Conservation (phyloP, 2,329 filamentous ascomycete species). For the Xylariaceae sp. region DNA sequence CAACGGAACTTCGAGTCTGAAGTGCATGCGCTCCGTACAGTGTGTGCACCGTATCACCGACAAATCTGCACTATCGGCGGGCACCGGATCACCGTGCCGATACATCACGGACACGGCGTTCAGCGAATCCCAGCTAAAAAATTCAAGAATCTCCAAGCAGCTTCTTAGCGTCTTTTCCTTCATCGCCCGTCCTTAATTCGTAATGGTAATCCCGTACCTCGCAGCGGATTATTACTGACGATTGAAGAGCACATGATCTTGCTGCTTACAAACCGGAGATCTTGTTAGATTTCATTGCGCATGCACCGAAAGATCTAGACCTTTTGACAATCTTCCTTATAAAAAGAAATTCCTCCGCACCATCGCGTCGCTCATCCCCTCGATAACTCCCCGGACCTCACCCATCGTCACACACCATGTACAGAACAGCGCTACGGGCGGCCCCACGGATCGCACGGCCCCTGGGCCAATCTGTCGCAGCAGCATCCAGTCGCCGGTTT, state of each 20-base stretch:
- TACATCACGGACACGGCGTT: background rate
- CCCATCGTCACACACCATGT: constrained; percentile 37
- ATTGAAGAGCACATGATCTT: too few species aligned
- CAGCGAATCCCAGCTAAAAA: background rate
- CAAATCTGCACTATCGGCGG: background rate
- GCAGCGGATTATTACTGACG: background rate
- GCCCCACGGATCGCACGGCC: constrained; percentile 42
- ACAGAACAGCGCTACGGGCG: constrained; percentile 47
- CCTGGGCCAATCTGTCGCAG: constrained; percentile 37
- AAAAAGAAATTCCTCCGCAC: background rate
- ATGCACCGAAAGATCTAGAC: too few species aligned
- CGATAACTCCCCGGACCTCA: background rate
- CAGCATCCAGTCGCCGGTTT: constrained; percentile 44
- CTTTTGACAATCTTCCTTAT: too few species aligned
- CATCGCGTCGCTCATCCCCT: background rate
- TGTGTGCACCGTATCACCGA: background rate
- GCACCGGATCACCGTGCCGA: background rate
- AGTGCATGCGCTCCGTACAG: background rate
- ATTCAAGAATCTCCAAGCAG: background rate
- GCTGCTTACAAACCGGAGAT: too few species aligned
- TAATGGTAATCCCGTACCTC: background rate
- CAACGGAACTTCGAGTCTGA: background rate
- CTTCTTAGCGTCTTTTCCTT: background rate
- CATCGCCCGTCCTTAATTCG: background rate
- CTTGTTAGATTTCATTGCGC: too few species aligned